Evolutionary conservation across 768 basidiomycete genomes (phyloP).

Genomic region (Solioccasus polychromus): DNA sequence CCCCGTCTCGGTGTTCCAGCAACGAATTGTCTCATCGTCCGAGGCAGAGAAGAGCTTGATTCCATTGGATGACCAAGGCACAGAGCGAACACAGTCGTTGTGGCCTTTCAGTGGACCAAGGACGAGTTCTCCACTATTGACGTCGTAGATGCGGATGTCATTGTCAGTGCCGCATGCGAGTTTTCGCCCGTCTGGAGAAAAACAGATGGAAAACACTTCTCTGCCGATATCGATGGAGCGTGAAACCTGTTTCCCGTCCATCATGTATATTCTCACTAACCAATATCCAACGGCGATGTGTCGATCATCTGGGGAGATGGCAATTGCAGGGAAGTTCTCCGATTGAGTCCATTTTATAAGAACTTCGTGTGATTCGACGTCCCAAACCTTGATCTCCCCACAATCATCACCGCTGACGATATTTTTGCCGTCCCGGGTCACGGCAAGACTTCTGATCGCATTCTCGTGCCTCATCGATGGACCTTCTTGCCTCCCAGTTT

Average conservation of each 20-base stretch:
- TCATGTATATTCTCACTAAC: not conserved
- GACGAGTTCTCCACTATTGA: not conserved
- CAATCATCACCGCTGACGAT: not conserved
- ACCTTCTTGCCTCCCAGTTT: not conserved
- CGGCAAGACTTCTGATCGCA: not conserved
- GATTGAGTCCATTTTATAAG: not conserved
- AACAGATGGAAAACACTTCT: not conserved
- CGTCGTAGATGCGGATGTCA: not conserved
- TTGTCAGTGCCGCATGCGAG: not conserved
- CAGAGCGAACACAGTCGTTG: not conserved
- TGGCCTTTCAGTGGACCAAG: not conserved
- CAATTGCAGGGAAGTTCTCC: accelerated
- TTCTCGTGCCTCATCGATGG: not conserved
- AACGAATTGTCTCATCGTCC: not conserved
- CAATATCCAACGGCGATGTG: not conserved
- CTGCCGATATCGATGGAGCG: not conserved
- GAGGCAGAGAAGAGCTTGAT: slow-evolving; percentile 5
- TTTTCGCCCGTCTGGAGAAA: slow-evolving; percentile 3
- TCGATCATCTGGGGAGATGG: not conserved
- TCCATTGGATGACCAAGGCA: slow-evolving; percentile 17
- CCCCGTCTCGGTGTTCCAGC: slow-evolving; percentile 6
- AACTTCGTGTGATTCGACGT: not conserved
- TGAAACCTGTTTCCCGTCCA: not conserved
- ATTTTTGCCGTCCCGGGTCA: slow-evolving; percentile 1
- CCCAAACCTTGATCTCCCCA: not conserved